These are phyloP conservation scores for Xylaria telfairii DNA, from an alignment of 495 filamentous ascomycete genomes.

Conservation along the genomic window DNA sequence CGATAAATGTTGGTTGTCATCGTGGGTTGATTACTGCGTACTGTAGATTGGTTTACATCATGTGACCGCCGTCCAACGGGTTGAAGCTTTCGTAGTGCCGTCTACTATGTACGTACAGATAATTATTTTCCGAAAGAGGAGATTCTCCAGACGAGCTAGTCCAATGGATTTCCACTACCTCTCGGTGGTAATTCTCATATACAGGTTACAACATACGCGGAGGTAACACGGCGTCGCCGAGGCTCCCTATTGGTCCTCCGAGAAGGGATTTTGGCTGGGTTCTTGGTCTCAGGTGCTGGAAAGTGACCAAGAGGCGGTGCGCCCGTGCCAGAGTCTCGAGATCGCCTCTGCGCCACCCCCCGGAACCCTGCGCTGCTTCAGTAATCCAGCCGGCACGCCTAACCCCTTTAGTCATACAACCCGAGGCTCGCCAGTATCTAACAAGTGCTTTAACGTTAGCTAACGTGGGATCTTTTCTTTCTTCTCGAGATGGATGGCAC, in stretches of 20 bases:
- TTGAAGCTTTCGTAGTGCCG: background rate
- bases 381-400: conserved; percentile 29
- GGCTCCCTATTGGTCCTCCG: background rate
- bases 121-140: conserved; percentile 1
- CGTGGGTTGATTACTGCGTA: background rate
- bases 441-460: conserved; percentile 32
- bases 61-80: conserved; percentile 1
- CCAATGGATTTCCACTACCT: background rate
- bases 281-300: background rate
- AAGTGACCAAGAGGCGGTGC: background rate
- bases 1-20: background rate
- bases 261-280: background rate
- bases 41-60: conserved; percentile 4
- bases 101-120: background rate
- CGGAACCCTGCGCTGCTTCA: conserved; percentile 26
- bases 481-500: conserved; percentile 53
- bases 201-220: background rate
- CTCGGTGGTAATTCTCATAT: background rate
- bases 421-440: conserved; percentile 31
- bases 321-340: conserved; percentile 16
- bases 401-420: conserved; percentile 19
- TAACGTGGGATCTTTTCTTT: conserved; percentile 44
- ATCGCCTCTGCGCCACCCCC: conserved; percentile 25
- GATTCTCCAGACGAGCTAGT: background rate
- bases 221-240: background rate